Evolutionary conservation across 1,139 yeast genomes (phyloP).

Genomic region (Meyerozyma athensensis): DNA sequence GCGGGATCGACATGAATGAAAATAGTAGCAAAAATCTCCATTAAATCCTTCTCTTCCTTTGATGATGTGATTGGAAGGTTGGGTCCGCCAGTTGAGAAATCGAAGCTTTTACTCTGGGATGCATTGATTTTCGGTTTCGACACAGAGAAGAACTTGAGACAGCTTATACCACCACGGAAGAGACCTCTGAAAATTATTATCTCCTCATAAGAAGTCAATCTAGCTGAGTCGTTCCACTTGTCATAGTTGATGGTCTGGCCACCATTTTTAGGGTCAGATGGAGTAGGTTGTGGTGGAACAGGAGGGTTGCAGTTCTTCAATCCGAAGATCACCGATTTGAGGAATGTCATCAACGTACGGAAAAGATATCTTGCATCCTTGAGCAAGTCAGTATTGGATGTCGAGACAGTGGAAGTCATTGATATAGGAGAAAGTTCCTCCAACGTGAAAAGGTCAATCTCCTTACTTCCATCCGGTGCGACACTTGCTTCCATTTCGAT

Average conservation of each 20-base stretch:
- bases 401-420: conserved; percentile 21
- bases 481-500: conserved; percentile 13
- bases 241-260: conserved; percentile 52
- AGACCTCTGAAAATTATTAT: conserved; percentile 69
- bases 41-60: conserved; percentile 89
- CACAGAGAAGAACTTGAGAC: conserved; percentile 70
- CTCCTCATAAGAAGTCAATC: conserved; percentile 79
- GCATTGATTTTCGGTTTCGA: conserved; percentile 41
- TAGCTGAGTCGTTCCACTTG: conserved; percentile 83
- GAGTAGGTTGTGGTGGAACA: conserved; percentile 51
- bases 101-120: conserved; percentile 49
- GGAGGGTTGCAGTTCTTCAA: conserved; percentile 89
- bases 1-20: conserved; percentile 94
- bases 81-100: conserved; percentile 66
- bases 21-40: conserved; percentile 94
- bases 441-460: conserved; percentile 33
- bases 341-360: conserved; percentile 83
- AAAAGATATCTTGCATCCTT: conserved; percentile 86
- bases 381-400: conserved; percentile 55
- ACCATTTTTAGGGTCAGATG: conserved; percentile 54
- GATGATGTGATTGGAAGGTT: conserved; percentile 80
- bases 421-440: conserved; percentile 37
- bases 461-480: conserved; percentile 9
- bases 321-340: conserved; percentile 88
- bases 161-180: conserved; percentile 80